Percentiles rank a stretch among this genome's conserved stretches.
Conservation (phyloP, 352 stramenopile species). For the Phytopythium boreale region DNA sequence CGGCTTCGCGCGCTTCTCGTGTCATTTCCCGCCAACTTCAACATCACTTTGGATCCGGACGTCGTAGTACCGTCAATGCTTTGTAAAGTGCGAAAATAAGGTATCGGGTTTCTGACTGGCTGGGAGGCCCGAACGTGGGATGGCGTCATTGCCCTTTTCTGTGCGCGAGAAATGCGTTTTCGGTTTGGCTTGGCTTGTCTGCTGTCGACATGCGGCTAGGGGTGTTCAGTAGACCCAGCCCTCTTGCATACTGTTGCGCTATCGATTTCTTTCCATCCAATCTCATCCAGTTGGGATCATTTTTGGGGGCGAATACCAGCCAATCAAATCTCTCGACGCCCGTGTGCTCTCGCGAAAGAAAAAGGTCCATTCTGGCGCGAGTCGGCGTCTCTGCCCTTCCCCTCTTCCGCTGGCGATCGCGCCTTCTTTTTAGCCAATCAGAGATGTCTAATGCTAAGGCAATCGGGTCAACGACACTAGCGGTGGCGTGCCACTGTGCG, state of each 20-base stretch:
- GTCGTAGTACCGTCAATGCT: neutral
- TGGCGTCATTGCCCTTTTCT: neutral
- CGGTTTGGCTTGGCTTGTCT: neutral
- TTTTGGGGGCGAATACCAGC: neutral
- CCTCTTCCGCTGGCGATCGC: neutral
- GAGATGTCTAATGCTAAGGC: neutral
- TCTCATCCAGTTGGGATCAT: neutral
- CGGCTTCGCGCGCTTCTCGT: neutral
- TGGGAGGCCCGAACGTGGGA: neutral
- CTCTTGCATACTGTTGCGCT: neutral
- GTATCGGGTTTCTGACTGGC: neutral
- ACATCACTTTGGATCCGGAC: neutral
- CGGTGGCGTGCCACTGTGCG: neutral
- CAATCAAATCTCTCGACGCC: neutral
- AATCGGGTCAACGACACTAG: neutral
- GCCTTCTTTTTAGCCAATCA: neutral
- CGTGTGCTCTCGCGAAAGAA: neutral
- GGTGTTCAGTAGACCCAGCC: neutral
- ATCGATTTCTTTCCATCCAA: neutral
- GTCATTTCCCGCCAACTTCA: neutral
- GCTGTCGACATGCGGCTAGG: neutral
- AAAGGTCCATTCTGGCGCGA: constrained; percentile 2
- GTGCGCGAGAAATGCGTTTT: neutral
- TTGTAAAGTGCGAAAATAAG: neutral
- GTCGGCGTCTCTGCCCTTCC: neutral